phyloP scores from a whole-genome alignment of 2,329 filamentous ascomycete species.

The Diaporthe citri region DNA sequence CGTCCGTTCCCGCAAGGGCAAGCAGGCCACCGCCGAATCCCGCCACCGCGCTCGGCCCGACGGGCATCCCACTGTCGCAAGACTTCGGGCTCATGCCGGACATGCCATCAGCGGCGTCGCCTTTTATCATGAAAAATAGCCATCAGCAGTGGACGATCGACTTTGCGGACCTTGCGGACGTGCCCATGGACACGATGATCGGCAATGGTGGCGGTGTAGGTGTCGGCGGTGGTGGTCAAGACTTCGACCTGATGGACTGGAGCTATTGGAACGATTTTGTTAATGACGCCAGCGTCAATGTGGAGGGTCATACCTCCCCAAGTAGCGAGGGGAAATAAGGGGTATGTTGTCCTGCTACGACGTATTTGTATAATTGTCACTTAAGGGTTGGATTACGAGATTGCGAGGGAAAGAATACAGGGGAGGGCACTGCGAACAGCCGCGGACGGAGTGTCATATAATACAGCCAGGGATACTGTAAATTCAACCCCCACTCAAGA shows the following conservation, averaged over 20 bases:
- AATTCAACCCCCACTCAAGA: background rate
- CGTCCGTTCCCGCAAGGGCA: background rate
- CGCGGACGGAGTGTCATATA: background rate
- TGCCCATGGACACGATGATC: slow-evolving; percentile 11
- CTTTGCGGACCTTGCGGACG: slow-evolving; percentile 29
- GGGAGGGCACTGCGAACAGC: background rate
- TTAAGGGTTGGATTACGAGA: background rate
- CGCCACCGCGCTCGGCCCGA: slow-evolving; percentile 28
- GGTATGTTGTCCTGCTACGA: background rate
- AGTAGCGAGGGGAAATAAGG: slow-evolving; percentile 31
- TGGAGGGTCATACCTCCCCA: slow-evolving; percentile 33
- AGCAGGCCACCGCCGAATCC: background rate
- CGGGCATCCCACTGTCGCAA: slow-evolving; percentile 24
- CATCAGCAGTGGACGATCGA: slow-evolving; percentile 37
- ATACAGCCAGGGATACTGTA: background rate
- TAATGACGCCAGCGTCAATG: slow-evolving; percentile 49
- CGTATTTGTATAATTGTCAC: background rate
- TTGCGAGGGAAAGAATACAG: too few relatives aligned
- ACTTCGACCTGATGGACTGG: slow-evolving; percentile 51
- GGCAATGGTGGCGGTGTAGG: background rate
- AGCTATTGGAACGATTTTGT: slow-evolving; percentile 60
- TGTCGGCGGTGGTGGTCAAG: slow-evolving; percentile 43
- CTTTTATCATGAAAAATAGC: slow-evolving; percentile 8
- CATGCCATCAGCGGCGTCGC: background rate
- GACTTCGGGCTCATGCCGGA: slow-evolving; percentile 24